Conservation (phyloP, 2,329 filamentous ascomycete species). For the Fusarium oxysporum region DNA sequence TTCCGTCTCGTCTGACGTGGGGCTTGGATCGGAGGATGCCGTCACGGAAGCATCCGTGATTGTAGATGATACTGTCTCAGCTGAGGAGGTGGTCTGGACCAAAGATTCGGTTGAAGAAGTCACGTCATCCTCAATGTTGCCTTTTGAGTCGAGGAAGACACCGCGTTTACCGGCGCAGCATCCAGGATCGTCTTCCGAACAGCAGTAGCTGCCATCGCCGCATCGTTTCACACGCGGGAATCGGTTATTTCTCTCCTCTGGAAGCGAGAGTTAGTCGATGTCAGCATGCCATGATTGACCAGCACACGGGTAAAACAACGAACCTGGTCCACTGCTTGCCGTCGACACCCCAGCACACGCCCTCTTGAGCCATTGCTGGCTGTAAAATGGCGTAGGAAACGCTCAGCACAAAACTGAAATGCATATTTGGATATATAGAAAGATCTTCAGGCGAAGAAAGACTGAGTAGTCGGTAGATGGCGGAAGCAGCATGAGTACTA, state of each 20-base stretch:
- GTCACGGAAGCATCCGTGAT: background rate
- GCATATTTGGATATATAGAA: background rate
- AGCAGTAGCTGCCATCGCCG: conserved; percentile 37
- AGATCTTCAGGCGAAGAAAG: rapidly evolving
- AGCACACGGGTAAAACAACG: background rate
- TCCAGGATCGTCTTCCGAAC: conserved; percentile 19
- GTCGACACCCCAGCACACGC: background rate
- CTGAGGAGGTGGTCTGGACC: background rate
- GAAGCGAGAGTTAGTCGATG: too few relatives aligned
- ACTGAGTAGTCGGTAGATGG: background rate
- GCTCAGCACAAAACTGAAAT: background rate
- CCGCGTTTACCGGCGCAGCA: conserved; percentile 28
- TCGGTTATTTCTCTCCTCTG: conserved; percentile 21
- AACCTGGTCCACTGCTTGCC: conserved; percentile 11
- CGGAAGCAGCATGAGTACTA: rapidly evolving
- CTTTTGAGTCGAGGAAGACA: conserved; percentile 18
- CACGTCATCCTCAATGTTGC: background rate
- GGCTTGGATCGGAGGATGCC: background rate
- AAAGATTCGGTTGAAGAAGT: background rate
- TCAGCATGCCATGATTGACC: too few relatives aligned
- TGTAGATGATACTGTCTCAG: background rate
- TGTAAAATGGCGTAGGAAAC: rapidly evolving
- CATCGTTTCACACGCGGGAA: conserved; percentile 32
- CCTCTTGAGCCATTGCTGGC: background rate
- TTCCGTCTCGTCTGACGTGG: background rate